Conservation (phyloP, 352 stramenopile species). For the Peronosclerospora sorghi region DNA sequence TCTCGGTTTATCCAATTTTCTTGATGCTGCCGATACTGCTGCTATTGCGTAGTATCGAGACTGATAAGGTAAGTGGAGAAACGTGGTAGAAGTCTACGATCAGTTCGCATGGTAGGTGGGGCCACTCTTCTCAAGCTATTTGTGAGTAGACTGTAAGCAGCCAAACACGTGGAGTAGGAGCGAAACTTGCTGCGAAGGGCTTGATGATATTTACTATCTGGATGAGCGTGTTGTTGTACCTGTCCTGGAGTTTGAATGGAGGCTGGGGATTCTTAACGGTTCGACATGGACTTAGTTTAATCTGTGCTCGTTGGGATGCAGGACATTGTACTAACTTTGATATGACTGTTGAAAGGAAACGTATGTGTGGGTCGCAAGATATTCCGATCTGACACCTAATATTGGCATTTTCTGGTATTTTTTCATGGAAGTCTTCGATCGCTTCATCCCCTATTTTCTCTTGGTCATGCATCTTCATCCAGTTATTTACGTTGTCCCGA, state of each 20-base stretch:
- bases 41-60: conserved; percentile 20
- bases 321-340: no score
- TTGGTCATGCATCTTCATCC: conserved; percentile 73
- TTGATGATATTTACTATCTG: conserved; percentile 14
- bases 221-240: conserved; percentile 29
- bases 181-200: conserved; percentile 9
- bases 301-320: no score
- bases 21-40: conserved; percentile 48
- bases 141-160: not conserved
- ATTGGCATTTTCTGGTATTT: conserved; percentile 86
- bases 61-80: conserved; percentile 1
- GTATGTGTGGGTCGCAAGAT: conserved; percentile 70
- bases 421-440: conserved; percentile 83
- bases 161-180: not conserved
- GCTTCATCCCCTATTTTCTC: conserved; percentile 78
- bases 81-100: not conserved
- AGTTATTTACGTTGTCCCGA: conserved; percentile 67
- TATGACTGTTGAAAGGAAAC: conserved; percentile 46
- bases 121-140: not conserved
- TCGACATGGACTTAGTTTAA: not conserved
- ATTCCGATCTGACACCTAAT: conserved; percentile 76
- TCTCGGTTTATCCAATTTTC: conserved; percentile 64
- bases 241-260: conserved; percentile 44
- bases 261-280: conserved; percentile 60
- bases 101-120: not conserved